phyloP scores from a whole-genome alignment of 306 rosid species.

The Corylus americana region DNA sequence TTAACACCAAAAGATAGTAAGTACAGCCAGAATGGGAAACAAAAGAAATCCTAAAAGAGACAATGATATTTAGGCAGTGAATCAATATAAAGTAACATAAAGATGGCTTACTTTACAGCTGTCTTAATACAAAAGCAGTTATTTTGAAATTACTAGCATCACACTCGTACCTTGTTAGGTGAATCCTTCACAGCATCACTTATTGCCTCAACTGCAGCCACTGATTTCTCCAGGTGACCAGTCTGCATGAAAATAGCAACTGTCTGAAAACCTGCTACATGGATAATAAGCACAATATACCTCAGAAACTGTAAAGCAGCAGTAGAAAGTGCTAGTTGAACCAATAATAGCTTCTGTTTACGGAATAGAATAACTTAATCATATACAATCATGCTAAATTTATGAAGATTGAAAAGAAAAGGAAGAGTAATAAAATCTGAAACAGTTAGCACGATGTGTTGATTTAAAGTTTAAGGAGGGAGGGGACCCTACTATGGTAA shows the following conservation, averaged over 20 bases:
- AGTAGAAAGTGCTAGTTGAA: constrained; percentile 36
- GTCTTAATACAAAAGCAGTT: not conserved
- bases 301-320: constrained; percentile 73
- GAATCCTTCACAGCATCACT: constrained; percentile 79
- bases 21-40: not conserved
- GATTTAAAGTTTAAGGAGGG: not conserved
- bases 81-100: not conserved
- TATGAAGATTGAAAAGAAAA: constrained; percentile 15
- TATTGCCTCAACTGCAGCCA: constrained; percentile 51
- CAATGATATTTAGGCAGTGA: not conserved
- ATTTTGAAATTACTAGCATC: constrained; percentile 18
- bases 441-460: not conserved
- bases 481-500: not conserved
- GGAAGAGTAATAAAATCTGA: not conserved
- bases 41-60: not conserved
- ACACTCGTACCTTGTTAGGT: constrained; percentile 71
- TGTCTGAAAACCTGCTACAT: constrained; percentile 99
- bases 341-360: constrained; percentile 31
- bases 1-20: not conserved
- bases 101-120: constrained; percentile 4
- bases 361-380: constrained; percentile 11
- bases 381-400: constrained; percentile 7
- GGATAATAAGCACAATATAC: constrained; percentile 82
- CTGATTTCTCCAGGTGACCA: constrained; percentile 66
- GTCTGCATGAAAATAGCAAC: constrained; percentile 99